These are phyloP conservation scores for Protomyces macrosporus DNA, from an alignment of 1,139 yeast genomes.

Conservation along the genomic window DNA sequence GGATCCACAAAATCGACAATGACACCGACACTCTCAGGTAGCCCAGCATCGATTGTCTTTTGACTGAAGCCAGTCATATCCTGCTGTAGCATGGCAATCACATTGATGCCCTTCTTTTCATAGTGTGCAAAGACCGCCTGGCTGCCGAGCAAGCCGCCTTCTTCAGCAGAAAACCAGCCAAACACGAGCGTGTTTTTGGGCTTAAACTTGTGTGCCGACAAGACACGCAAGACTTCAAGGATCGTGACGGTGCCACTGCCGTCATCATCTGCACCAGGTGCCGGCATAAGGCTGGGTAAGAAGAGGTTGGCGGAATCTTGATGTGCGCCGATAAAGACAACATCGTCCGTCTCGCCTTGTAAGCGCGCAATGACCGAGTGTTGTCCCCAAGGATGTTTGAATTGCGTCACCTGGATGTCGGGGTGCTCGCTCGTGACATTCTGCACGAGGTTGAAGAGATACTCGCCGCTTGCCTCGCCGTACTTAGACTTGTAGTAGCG, in stretches of 20 bases:
- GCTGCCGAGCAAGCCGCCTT: slow-evolving; percentile 86
- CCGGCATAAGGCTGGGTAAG: slow-evolving; percentile 61
- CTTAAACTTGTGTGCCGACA: slow-evolving; percentile 46
- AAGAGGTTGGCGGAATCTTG: slow-evolving; percentile 76
- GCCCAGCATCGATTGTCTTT: slow-evolving; percentile 50
- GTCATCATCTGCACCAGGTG: slow-evolving; percentile 97
- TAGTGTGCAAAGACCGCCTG: slow-evolving; percentile 66
- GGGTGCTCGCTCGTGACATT: slow-evolving; percentile 41
- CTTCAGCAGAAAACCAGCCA: slow-evolving; percentile 94
- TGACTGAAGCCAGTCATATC: slow-evolving; percentile 89
- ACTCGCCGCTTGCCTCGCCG: slow-evolving; percentile 67
- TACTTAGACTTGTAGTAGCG: slow-evolving; percentile 69
- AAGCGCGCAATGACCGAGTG: slow-evolving; percentile 50
- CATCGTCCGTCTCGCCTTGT: slow-evolving; percentile 43
- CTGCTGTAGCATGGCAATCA: slow-evolving; percentile 83
- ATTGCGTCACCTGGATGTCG: slow-evolving; percentile 41
- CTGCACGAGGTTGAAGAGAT: slow-evolving; percentile 55
- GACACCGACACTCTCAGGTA: slow-evolving; percentile 72
- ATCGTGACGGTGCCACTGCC: slow-evolving; percentile 83
- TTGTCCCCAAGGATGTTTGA: slow-evolving; percentile 56
- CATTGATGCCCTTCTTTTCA: slow-evolving; percentile 46
- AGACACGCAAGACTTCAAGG: slow-evolving; percentile 65
- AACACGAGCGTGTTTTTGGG: slow-evolving; percentile 78
- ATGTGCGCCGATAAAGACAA: slow-evolving; percentile 81
- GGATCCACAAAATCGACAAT: slow-evolving; percentile 67